phyloP scores from a whole-genome alignment of 2,329 filamentous ascomycete genomes.

The Neofusicoccum sp. region DNA sequence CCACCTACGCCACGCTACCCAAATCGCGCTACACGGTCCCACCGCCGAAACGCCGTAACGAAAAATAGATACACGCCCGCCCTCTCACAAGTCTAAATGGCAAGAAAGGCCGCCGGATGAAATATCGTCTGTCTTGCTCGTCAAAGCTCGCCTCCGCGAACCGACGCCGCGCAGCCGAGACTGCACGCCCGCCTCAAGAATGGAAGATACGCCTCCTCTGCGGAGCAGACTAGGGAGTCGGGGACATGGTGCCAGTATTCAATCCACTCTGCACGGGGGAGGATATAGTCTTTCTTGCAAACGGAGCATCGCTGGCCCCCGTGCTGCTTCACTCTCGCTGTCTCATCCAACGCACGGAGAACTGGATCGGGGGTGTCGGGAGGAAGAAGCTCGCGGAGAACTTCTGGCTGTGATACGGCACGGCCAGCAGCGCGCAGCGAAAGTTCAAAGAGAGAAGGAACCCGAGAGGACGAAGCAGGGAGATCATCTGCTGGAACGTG shows the following conservation, averaged over 20 bases:
- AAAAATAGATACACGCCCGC: neutral
- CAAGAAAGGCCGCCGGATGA: neutral
- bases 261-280: slow-evolving; percentile 22
- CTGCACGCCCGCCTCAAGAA: slow-evolving; percentile 18
- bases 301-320: slow-evolving; percentile 16
- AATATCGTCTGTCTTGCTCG: neutral
- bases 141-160: slow-evolving; percentile 7
- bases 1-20: slow-evolving; percentile 9
- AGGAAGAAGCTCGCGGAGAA: neutral
- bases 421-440: slow-evolving; percentile 25
- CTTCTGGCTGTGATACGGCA: neutral
- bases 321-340: neutral
- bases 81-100: neutral
- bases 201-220: slow-evolving; percentile 14
- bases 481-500: slow-evolving; percentile 9
- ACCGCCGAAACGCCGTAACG: neutral
- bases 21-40: neutral
- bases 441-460: slow-evolving; percentile 38
- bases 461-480: slow-evolving; percentile 1
- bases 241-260: slow-evolving; percentile 22
- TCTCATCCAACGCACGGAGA: neutral
- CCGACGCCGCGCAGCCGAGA: slow-evolving; percentile 13
- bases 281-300: slow-evolving; percentile 17
- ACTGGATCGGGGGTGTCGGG: slow-evolving; percentile 4
- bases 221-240: slow-evolving; percentile 3